phyloP scores from a whole-genome alignment of 108 stramenopile species.

The Cyclotella cryptica region DNA sequence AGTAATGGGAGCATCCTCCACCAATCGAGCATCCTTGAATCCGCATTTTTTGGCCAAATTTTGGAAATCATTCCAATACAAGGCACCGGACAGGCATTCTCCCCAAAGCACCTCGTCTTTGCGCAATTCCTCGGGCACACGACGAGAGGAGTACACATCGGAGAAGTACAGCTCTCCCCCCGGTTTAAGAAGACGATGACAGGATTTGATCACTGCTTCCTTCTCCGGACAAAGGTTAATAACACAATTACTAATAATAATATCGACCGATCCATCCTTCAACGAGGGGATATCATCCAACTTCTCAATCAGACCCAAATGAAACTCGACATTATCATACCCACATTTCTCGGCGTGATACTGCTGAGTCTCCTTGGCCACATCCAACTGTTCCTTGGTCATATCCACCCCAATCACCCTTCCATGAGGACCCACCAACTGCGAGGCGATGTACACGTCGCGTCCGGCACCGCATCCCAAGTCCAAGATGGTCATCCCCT shows the following conservation, averaged over 20 bases:
- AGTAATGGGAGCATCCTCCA: conserved; percentile 91
- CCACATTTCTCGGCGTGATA: conserved; percentile 92
- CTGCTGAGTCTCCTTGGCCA: conserved; percentile 77
- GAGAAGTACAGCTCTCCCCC: conserved; percentile 98
- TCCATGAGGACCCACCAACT: conserved; percentile 89
- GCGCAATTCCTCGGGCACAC: conserved; percentile 82
- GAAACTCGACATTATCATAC: conserved; percentile 90
- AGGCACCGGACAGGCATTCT: conserved; percentile 94
- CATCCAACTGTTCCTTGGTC: conserved; percentile 94
- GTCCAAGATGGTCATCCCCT: conserved; percentile 88
- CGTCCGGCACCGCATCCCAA: conserved; percentile 95
- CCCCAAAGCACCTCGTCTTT: conserved; percentile 92
- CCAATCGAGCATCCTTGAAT: conserved; percentile 91
- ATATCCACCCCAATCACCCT: conserved; percentile 97
- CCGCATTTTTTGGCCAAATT: conserved; percentile 86
- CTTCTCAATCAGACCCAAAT: conserved; percentile 90
- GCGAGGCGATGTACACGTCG: conserved; percentile 94
- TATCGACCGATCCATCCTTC: conserved; percentile 85
- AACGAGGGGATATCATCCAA: conserved; percentile 77
- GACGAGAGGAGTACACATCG: conserved; percentile 94
- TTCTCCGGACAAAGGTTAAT: conserved; percentile 97
- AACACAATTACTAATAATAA: conserved; percentile 97
- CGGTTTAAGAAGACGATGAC: conserved; percentile 83
- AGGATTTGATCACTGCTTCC: conserved; percentile 90
- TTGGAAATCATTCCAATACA: conserved; percentile 98